Evolutionary conservation across 108 stramenopile genomes (phyloP), one percentile per base, ranked within the genome.

Genomic region (Schizochytrium sp.): DNA sequence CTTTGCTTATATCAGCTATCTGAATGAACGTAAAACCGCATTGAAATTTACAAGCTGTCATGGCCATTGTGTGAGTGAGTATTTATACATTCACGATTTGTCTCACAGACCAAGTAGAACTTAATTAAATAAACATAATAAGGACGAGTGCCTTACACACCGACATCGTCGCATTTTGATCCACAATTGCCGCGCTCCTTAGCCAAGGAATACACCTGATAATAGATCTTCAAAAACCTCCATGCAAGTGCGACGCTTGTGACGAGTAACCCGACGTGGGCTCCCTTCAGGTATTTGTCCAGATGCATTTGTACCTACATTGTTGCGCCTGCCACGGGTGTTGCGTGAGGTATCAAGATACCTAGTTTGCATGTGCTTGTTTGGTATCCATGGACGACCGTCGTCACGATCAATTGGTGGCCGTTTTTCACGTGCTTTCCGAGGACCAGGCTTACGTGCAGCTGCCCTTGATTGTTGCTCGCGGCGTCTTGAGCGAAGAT

Each of bases 141-240:
- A 28, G 28, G 28, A 28, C 28, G 28, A 28, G 28, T 28, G 28
- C 28, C 28, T 28, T 28, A 28, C 28, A 28, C 28, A 28, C 28
- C 28, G 28, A 28, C 28, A 28, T 28, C 28, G 28, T 28, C 28
- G 28, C 28, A 28, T 28, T 28, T 28, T 28, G 28, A 58, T 58
- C 57, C 13, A 58, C 10, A 42, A 0, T 59, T 59, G 17, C 15
- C 41, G 4, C 17, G 5, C 61, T 64, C 41, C 4, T 13, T n/a
- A 64, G 17, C 42, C 61, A 13, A 64, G 19, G 61, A 64, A 64
- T 42, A 64, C 38, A 10, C 41, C 41, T 5, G 61, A 38, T 5
- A 64, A 64, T 38, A 64, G 61, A 2, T 64, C 61, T 13, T 64
- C 61, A 4, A 64, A 42, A 64, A 64, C 61, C 61, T 64, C 41